Evolutionary conservation across 1,284 basidiomycete genomes (phyloP), one percentile per base, ranked within the genome.

Genomic region (Rhodotorula sp.): DNA sequence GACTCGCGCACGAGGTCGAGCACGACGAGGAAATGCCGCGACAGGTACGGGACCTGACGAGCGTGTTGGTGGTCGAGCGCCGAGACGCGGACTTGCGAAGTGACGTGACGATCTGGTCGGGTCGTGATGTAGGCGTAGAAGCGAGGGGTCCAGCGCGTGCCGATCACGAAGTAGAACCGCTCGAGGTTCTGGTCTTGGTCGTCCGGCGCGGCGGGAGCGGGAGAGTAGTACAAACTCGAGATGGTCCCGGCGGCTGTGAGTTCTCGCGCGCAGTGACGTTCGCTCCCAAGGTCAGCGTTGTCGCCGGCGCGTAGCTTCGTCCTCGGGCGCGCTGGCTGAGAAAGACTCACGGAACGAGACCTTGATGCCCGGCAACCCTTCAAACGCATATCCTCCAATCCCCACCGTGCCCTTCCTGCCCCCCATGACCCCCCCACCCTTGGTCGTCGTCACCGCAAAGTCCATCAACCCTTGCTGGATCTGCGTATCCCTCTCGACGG

Each of bases 381-480:
- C 58, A 54, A 72, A 72, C 2, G 47, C 71, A 23, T 63, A 61
- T 6, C 65, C 68, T 21, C 49, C 56, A 23, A 72, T 29, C 14
- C 26, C 29, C 29, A 68, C 39, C 49, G 31, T 48, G 18, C 23
- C 60, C 29, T 51, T 46, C 26, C 10, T 26, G 5, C 51, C 39
- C 1, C 39, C 39, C 39, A 14, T 43, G 2, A 29, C 29, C 29
- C 39, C 39, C 2, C 39, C 58, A n/a, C 8, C 39, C 48, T 10
- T 39, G 21, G 2, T 14, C 20, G 23, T 43, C 57, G 34, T 34
- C n/a, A 3, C 3, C 31, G 31, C 29, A 39, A 67, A 43, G 47
- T 56, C 54, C 29, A 71, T 31, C 21, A 60, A 23, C 1, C 69
- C 65, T 14, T 58, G 47, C 29, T 52, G 23, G 26, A 67, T 51